Percentiles rank a stretch among this genome's conserved stretches.
Conservation (phyloP, 163 green algal species). For the Scenedesmus sp. region DNA sequence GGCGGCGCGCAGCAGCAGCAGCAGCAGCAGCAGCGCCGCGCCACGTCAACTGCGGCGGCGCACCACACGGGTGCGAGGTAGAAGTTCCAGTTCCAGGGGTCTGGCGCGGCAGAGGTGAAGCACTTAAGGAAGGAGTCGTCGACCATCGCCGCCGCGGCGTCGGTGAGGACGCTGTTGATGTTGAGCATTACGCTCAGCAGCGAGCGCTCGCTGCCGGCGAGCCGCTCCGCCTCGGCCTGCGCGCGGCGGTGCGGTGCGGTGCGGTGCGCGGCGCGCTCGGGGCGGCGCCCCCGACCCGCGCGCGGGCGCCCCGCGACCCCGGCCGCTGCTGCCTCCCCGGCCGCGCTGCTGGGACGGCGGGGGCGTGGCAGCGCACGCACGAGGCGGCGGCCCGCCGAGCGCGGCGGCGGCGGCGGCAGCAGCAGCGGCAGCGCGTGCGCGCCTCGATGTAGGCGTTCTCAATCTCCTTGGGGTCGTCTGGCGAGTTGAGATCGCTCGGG, state of each 20-base stretch:
- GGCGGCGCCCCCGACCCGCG: no score
- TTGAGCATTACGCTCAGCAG: slow-evolving; percentile 79
- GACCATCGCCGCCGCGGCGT: slow-evolving; percentile 85
- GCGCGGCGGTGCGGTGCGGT: not conserved
- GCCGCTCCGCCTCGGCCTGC: slow-evolving; percentile 28
- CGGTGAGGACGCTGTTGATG: slow-evolving; percentile 83
- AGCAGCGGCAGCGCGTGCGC: not conserved
- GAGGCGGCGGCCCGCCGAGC: no score
- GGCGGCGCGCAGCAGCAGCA: no score
- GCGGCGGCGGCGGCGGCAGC: no score
- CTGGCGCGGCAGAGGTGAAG: slow-evolving; percentile 81
- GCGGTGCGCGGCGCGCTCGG: no score
- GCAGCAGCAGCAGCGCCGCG: not conserved
- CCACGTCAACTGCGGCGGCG: slow-evolving; percentile 45
- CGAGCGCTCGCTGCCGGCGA: slow-evolving; percentile 28
- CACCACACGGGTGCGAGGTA: slow-evolving; percentile 95
- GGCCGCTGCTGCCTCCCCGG: not conserved
- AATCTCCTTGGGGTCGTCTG: slow-evolving; percentile 15
- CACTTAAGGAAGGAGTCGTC: slow-evolving; percentile 98
- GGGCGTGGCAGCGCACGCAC: no score
- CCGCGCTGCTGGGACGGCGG: no score
- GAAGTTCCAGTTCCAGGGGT: slow-evolving; percentile 98
- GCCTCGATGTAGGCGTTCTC: slow-evolving; percentile 42
- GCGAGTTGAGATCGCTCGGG: not conserved
- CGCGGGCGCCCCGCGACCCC: no score